These are phyloP conservation scores for Camellia granthamiana DNA, from an alignment of 148 eudicot species.

Conservation along the genomic window DNA sequence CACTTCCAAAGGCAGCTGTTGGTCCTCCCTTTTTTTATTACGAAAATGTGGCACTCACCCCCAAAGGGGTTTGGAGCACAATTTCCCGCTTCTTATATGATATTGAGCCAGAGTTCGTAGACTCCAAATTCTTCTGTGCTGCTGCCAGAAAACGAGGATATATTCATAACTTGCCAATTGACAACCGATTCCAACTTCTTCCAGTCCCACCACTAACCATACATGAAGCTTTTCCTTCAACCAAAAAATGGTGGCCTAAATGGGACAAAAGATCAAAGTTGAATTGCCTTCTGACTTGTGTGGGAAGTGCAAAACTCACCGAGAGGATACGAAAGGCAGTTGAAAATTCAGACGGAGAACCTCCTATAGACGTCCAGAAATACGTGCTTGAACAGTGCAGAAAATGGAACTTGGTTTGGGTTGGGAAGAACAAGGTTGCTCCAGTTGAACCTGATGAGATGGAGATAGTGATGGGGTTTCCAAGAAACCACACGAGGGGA, in stretches of 20 bases:
- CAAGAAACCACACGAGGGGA: conserved; percentile 83
- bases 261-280: conserved; percentile 69
- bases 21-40: conserved; percentile 82
- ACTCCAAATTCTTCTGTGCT: conserved; percentile 70
- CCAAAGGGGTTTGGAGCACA: conserved; percentile 88
- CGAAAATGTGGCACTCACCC: conserved; percentile 81
- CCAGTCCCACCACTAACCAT: conserved; percentile 69
- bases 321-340: conserved; percentile 60
- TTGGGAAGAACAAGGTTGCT: conserved; percentile 74
- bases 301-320: conserved; percentile 61
- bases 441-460: conserved; percentile 87
- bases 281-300: conserved; percentile 71
- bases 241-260: conserved; percentile 69
- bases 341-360: conserved; percentile 48
- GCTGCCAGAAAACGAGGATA: conserved; percentile 81
- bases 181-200: conserved; percentile 52
- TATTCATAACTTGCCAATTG: conserved; percentile 68
- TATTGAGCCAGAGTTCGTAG: conserved; percentile 70
- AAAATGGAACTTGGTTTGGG: conserved; percentile 88
- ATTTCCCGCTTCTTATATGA: conserved; percentile 65
- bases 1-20: conserved; percentile 49
- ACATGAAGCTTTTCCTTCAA: conserved; percentile 55
- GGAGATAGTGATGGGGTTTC: conserved; percentile 74
- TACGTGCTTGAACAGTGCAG: conserved; percentile 49
- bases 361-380: conserved; percentile 50